Percentiles rank a stretch among this genome's conserved stretches.
These are phyloP conservation scores for Mesotaenium endlicherianum DNA, from an alignment of 139 green algal species.

Conservation along the genomic window DNA sequence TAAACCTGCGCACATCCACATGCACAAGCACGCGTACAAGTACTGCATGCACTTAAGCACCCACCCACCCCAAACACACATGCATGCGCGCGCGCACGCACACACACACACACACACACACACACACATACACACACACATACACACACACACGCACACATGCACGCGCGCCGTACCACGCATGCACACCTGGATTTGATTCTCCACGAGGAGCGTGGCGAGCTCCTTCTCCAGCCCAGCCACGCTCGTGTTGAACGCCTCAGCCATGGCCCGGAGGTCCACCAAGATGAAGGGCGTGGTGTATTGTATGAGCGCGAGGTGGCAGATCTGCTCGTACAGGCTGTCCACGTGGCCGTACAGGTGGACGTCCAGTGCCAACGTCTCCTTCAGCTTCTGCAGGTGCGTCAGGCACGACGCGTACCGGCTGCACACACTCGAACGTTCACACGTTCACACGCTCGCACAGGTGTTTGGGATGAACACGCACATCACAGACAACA, in stretches of 20 bases:
- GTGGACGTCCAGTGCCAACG: slow-evolving; percentile 76
- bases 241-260: slow-evolving; percentile 71
- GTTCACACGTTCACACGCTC: background rate
- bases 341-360: slow-evolving; percentile 67
- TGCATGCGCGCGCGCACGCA: no score
- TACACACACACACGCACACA: no score
- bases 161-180: no score
- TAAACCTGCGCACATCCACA: no score
- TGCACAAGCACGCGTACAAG: no score
- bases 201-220: slow-evolving; percentile 74
- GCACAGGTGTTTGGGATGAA: background rate
- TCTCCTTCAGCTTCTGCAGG: slow-evolving; percentile 65
- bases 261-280: slow-evolving; percentile 76
- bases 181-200: slow-evolving; percentile 63
- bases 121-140: no score
- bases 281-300: slow-evolving; percentile 79
- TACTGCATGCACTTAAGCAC: no score
- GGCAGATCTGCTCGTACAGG: slow-evolving; percentile 63
- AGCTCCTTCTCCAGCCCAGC: slow-evolving; percentile 73
- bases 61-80: no score
- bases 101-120: no score
- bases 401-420: slow-evolving; percentile 73
- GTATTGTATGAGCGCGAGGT: slow-evolving; percentile 84
- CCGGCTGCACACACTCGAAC: slow-evolving; percentile 37
- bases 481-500: no score